phyloP scores from a whole-genome alignment of 768 basidiomycete species.

The Mrakia frigida region DNA sequence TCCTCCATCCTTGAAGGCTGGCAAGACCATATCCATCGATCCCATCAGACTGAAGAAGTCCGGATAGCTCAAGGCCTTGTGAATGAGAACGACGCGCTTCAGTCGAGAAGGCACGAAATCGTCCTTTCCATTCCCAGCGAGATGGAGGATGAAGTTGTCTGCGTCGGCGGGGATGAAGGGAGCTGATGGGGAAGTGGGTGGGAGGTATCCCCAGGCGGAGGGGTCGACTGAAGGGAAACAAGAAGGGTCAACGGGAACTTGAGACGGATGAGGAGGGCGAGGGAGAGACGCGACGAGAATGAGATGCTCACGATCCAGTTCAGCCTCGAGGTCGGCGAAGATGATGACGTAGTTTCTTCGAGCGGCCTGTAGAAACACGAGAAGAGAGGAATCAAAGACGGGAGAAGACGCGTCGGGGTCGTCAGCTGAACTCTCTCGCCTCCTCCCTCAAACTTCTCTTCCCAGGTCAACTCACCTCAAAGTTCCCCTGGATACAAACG shows the following conservation, averaged over 20 bases:
- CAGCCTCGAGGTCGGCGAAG: slow-evolving; percentile 6
- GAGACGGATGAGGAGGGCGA: background rate
- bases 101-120: background rate
- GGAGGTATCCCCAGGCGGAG: slow-evolving; percentile 2
- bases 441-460: no score
- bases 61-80: background rate
- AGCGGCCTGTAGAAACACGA: background rate
- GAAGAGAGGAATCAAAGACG: no score
- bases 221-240: background rate
- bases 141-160: slow-evolving; percentile 14
- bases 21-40: background rate
- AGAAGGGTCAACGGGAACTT: background rate
- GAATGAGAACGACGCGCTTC: background rate
- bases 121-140: slow-evolving; percentile 2
- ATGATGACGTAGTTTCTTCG: slow-evolving; percentile 1
- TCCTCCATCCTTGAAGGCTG: slow-evolving; percentile 1
- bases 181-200: background rate
- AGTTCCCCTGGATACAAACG: slow-evolving; percentile 11
- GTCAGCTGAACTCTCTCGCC: background rate
- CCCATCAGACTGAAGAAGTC: slow-evolving; percentile 12
- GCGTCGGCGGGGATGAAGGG: background rate
- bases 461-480: background rate
- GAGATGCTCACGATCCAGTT: background rate
- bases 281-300: background rate
- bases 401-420: background rate